Evolutionary conservation across 139 green algal species (phyloP), one percentile per base, ranked within the genome.

Genomic region (Tetradesmus obliquus): DNA sequence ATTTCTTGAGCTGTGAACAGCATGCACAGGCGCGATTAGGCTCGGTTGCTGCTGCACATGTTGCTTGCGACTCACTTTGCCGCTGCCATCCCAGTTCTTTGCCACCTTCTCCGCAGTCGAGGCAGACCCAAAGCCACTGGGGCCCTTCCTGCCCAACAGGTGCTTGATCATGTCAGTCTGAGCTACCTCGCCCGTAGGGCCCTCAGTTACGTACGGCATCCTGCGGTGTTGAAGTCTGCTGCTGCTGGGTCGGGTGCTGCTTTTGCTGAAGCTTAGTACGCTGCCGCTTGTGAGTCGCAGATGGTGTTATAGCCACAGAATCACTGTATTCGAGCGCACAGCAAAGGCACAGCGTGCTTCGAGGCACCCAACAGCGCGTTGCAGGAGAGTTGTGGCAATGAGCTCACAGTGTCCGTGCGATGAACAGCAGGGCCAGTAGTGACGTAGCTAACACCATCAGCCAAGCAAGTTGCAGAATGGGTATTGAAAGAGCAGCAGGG

Each of bases 41-140:
- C 32, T 45, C 32, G 32, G 32, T 45, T 45, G 32, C 32, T 45
- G 32, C 32, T 22, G 51, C 80, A 58, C 80, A 62, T 32, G 80
- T 22, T 86, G 51, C 51, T 54, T 15, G 5, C 13, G 5, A 32
- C 74, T 15, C 19, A 86, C 87, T 72, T 93, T 91, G 24, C 79
- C 93, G 2, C 0, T 66, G 15, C 88, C 89, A 19, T 94, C 69
- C 91, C 88, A 92, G 10, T 62, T 57, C 32, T 32, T 17, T 5
- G 83, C 88, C 17, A 92, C 91, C 72, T 90, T 3, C 22, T 79
- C 82, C 13, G 91, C 91, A 19, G 91, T 94, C 32, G 57, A 58
- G 6, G 19, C 20, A 19, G 57, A 74, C n/a, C 91, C 91, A 19
- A 74, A 87, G 20, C 91, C 91, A 79, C 58, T 91, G 20, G 83